These are phyloP conservation scores for Claviceps sp. DNA, from an alignment of 2,329 filamentous ascomycete species.

Conservation along the genomic window DNA sequence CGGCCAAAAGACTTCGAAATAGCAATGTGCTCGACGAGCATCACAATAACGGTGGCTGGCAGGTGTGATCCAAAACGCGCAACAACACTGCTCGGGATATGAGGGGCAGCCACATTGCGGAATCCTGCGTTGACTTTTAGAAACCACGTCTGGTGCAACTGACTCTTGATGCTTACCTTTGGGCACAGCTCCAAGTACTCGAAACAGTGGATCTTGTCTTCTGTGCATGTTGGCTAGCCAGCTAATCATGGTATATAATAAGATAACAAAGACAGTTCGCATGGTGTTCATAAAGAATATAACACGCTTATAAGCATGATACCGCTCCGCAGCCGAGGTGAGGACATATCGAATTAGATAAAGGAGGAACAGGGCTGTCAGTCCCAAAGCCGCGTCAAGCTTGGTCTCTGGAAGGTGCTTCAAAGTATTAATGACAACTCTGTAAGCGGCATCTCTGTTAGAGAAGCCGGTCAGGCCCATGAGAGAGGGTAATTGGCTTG, in stretches of 20 bases:
- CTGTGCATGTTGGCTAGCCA: slow-evolving; percentile 67
- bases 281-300: slow-evolving; percentile 89
- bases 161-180: slow-evolving; percentile 32
- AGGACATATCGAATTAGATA: slow-evolving; percentile 61
- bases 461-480: slow-evolving; percentile 67
- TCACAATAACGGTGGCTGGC: slow-evolving; percentile 80
- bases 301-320: slow-evolving; percentile 54
- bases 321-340: slow-evolving; percentile 52
- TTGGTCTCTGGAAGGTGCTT: slow-evolving; percentile 53
- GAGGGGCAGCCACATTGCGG: slow-evolving; percentile 61
- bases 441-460: slow-evolving; percentile 66
- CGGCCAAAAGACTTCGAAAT: slow-evolving; percentile 95
- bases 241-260: slow-evolving; percentile 85
- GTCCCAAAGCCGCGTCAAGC: slow-evolving; percentile 75
- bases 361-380: slow-evolving; percentile 67
- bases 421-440: slow-evolving; percentile 70
- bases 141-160: background rate
- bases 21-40: slow-evolving; percentile 91
- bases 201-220: slow-evolving; percentile 51
- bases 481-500: slow-evolving; percentile 69
- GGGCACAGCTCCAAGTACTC: slow-evolving; percentile 63
- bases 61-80: slow-evolving; percentile 56
- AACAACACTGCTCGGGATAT: slow-evolving; percentile 53
- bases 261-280: slow-evolving; percentile 78
- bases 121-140: slow-evolving; percentile 41